These are phyloP conservation scores for Poa annua DNA, from an alignment of 176 grass and related monocot genomes.

Conservation along the genomic window DNA sequence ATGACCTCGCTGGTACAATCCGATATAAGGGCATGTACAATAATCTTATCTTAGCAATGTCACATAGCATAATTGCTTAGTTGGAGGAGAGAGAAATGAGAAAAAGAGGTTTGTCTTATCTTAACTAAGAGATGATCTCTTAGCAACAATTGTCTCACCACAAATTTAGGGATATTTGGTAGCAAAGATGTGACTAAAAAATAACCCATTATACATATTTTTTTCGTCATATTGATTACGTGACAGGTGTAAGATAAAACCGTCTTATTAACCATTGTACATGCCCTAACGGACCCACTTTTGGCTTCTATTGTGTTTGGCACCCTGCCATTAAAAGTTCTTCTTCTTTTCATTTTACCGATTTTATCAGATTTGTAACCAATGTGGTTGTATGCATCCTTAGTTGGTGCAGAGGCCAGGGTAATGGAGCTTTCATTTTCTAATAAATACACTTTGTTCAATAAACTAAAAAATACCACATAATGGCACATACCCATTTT, in stretches of 20 bases:
- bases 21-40: background rate
- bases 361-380: background rate
- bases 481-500: slow-evolving; percentile 66
- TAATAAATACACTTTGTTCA: slow-evolving; percentile 17
- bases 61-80: too few relatives aligned
- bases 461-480: slow-evolving; percentile 14
- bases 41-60: too few relatives aligned
- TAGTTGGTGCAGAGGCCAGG: background rate
- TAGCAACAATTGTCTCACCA: too few relatives aligned
- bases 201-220: too few relatives aligned
- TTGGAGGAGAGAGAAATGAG: too few relatives aligned
- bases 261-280: too few relatives aligned
- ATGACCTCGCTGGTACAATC: background rate
- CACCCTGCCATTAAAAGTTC: background rate
- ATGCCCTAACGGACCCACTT: background rate
- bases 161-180: too few relatives aligned
- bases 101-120: too few relatives aligned
- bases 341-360: background rate
- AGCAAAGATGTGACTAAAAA: too few relatives aligned
- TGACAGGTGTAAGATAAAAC: too few relatives aligned
- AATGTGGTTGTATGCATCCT: background rate
- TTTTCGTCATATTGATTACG: too few relatives aligned
- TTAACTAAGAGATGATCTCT: too few relatives aligned
- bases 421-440: background rate
- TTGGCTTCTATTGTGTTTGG: slow-evolving; percentile 5